phyloP scores from a whole-genome alignment of 495 filamentous ascomycete species.

The Penicillium atrosanguineum region DNA sequence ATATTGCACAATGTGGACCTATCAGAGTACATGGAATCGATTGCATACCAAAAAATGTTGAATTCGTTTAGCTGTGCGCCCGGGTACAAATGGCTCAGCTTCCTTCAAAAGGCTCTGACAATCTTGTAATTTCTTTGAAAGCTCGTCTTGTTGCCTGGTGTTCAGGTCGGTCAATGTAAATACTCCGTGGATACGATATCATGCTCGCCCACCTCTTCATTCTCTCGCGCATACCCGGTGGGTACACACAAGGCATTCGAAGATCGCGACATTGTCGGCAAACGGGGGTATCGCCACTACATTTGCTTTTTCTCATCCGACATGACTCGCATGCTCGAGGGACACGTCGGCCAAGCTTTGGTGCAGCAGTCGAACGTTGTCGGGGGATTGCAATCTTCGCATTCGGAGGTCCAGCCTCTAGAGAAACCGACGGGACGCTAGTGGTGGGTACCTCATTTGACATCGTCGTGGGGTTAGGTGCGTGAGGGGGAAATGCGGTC shows the following conservation, averaged over 20 bases:
- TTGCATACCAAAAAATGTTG: slow-evolving; percentile 31
- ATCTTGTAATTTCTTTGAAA: slow-evolving; percentile 43
- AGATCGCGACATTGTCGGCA: slow-evolving; percentile 56
- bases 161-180: neutral
- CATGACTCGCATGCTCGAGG: slow-evolving; percentile 67
- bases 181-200: neutral
- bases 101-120: slow-evolving; percentile 44
- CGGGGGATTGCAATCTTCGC: slow-evolving; percentile 15
- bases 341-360: slow-evolving; percentile 24
- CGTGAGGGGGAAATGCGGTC: neutral
- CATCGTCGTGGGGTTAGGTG: neutral
- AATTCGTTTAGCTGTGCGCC: slow-evolving; percentile 25
- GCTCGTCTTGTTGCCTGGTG: slow-evolving; percentile 33
- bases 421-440: neutral
- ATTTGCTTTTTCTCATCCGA: slow-evolving; percentile 62
- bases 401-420: neutral
- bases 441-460: neutral
- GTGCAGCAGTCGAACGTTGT: neutral
- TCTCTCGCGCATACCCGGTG: slow-evolving; percentile 51
- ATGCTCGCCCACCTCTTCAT: slow-evolving; percentile 14
- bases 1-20: neutral
- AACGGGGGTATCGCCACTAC: slow-evolving; percentile 51
- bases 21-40: neutral
- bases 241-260: slow-evolving; percentile 47
- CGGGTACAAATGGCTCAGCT: slow-evolving; percentile 22